Conservation (phyloP, 164 flowering plant genomes). For the Macadamia integrifolia region DNA sequence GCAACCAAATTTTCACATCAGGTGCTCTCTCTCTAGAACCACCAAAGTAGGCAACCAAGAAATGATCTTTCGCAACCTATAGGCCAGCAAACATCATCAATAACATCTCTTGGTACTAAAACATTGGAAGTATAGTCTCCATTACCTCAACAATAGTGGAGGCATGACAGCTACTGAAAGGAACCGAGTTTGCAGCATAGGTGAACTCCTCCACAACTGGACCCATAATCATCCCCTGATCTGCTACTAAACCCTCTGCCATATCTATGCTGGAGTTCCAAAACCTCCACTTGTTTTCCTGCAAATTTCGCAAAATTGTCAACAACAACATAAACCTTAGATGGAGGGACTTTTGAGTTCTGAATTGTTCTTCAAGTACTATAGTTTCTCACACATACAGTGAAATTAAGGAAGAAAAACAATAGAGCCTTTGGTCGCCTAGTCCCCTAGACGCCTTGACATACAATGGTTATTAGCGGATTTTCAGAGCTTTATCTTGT, state of each 20-base stretch:
- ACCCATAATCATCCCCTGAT: not conserved
- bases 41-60: slow-evolving; percentile 90
- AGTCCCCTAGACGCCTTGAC: too few relatives aligned
- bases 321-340: too few relatives aligned
- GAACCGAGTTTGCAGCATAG: slow-evolving; percentile 53
- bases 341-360: too few relatives aligned
- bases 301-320: not conserved
- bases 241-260: not conserved
- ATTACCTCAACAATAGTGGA: slow-evolving; percentile 90
- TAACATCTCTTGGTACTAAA: not conserved
- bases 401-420: too few relatives aligned
- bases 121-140: not conserved
- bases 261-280: slow-evolving; percentile 1
- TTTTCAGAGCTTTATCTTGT: too few relatives aligned
- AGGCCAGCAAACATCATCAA: not conserved
- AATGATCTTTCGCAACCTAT: slow-evolving; percentile 65
- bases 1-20: slow-evolving; percentile 93
- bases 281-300: not conserved
- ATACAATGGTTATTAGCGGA: too few relatives aligned
- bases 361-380: too few relatives aligned
- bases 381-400: too few relatives aligned
- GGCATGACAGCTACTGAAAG: slow-evolving; percentile 91
- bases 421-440: too few relatives aligned
- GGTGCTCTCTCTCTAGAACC: slow-evolving; percentile 81
- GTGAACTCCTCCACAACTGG: slow-evolving; percentile 62